Base-by-base conservation (phyloP, 306 rosid genomes). In the Vigna nakashimae region DNA sequence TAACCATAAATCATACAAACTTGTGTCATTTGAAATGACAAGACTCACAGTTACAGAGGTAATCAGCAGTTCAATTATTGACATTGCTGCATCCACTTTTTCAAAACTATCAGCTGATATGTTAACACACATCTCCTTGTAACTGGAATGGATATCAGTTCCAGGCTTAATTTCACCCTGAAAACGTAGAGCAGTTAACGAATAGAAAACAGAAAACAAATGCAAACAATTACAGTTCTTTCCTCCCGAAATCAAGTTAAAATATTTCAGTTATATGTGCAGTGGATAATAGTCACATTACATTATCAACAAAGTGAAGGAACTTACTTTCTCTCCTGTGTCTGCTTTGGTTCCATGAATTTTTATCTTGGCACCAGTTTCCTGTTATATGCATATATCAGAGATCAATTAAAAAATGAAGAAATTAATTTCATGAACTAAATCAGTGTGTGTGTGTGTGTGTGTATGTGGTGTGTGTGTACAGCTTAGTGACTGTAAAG, bases 101-200 rank as follows among this genome's bases (percentile, higher is more conserved):
- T 92, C 99, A 81, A 83, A 95, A 83, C 90, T 88, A 67, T 95
- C 98, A 76, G 97, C 99, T 75, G 96, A 87, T 79, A 92, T 74
- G 64, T 81, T 81, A 80, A 91, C 91, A 30, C 79, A 78, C 69
- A 95, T 85, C 74, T 95, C 94, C 79, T 90, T 86, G 84, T 88
- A 90, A 77, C 81, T 74, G 79, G 83, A 48, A 57, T 82, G 93
- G 65, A 79, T 45, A 66, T 86, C 87, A 69, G 77, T 86, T 76
- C 90, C 89, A 52, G 89, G 84, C 81, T 85, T 95, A 75, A 95
- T 82, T 85, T 92, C 96, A 46, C 58, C 83, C 97, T 90, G 86
- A 11, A 83, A 78, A 78, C 36, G 42, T 57, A 57, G 5, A 30
- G 9, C 62, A 71, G 69, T 56, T 11, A 55, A 43, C 10, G 22